These are phyloP conservation scores for Penicillium lagena DNA, from an alignment of 495 filamentous ascomycete genomes.

Conservation along the genomic window DNA sequence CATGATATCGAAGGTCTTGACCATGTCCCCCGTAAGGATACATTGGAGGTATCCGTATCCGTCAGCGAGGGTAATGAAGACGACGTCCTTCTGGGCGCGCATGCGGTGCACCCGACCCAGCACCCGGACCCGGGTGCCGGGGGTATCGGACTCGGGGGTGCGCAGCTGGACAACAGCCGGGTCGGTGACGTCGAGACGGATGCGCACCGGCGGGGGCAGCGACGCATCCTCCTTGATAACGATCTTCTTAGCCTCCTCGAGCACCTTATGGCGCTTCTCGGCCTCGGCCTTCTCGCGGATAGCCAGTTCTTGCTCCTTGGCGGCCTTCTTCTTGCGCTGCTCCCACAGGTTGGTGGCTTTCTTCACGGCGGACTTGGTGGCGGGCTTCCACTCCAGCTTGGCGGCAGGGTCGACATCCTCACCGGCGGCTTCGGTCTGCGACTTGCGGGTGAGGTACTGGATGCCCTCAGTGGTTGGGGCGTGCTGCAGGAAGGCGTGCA, in stretches of 20 bases:
- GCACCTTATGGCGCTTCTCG: slow-evolving; percentile 54
- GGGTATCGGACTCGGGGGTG: slow-evolving; percentile 39
- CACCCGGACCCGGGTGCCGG: slow-evolving; percentile 75
- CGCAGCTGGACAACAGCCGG: slow-evolving; percentile 56
- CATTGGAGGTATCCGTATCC: slow-evolving; percentile 90
- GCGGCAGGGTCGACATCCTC: slow-evolving; percentile 44
- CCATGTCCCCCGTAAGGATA: slow-evolving; percentile 73
- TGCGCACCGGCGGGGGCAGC: slow-evolving; percentile 71
- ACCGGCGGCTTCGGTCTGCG: slow-evolving; percentile 55
- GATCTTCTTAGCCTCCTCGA: slow-evolving; percentile 87
- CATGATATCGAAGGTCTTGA: slow-evolving; percentile 87
- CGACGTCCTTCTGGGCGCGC: slow-evolving; percentile 76
- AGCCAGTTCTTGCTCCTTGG: slow-evolving; percentile 60
- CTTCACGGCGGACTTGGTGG: slow-evolving; percentile 76
- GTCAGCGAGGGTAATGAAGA: slow-evolving; percentile 83
- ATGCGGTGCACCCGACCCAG: slow-evolving; percentile 81
- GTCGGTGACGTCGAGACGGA: slow-evolving; percentile 64
- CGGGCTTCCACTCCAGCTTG: slow-evolving; percentile 67
- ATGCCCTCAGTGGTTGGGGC: slow-evolving; percentile 47
- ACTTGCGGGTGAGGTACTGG: slow-evolving; percentile 64
- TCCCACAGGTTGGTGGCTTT: slow-evolving; percentile 70
- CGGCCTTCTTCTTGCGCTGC: slow-evolving; percentile 68
- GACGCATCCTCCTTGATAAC: slow-evolving; percentile 71
- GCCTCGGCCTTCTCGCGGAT: slow-evolving; percentile 68
- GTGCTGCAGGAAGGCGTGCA: slow-evolving; percentile 70